phyloP scores from a whole-genome alignment of 1,139 yeast species.

The Suhomyces wounanorum region DNA sequence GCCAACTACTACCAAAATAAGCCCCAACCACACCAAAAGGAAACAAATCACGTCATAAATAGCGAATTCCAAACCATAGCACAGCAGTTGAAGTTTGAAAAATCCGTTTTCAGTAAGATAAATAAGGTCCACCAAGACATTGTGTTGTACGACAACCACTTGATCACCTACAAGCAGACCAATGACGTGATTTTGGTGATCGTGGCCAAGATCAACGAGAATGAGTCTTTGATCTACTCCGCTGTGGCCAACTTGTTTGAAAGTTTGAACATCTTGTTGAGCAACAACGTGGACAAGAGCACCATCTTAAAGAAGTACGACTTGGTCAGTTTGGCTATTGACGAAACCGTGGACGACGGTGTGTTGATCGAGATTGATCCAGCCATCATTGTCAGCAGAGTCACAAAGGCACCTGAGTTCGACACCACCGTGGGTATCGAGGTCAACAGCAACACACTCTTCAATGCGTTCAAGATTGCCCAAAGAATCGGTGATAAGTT shows the following conservation, averaged over 20 bases:
- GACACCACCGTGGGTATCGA: slow-evolving; percentile 55
- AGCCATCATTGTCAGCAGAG: slow-evolving; percentile 82
- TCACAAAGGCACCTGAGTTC: slow-evolving; percentile 69
- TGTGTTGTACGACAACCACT: slow-evolving; percentile 72
- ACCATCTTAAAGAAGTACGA: slow-evolving; percentile 84
- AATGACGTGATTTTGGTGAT: slow-evolving; percentile 74
- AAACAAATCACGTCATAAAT: slow-evolving; percentile 11
- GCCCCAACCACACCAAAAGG: slow-evolving; percentile 15
- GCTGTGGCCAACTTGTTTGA: slow-evolving; percentile 79
- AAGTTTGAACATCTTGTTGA: slow-evolving; percentile 74
- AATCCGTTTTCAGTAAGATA: slow-evolving; percentile 69
- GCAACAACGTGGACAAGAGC: slow-evolving; percentile 75
- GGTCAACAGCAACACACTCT: slow-evolving; percentile 80
- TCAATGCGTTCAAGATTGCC: slow-evolving; percentile 89
- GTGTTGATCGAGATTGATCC: slow-evolving; percentile 89
- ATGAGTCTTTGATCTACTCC: slow-evolving; percentile 79
- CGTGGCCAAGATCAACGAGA: slow-evolving; percentile 76
- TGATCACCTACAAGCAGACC: slow-evolving; percentile 82
- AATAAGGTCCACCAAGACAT: slow-evolving; percentile 81
- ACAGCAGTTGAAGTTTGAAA: slow-evolving; percentile 78
- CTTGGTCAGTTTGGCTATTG: slow-evolving; percentile 80
- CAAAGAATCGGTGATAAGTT: slow-evolving; percentile 84
- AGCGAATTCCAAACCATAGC: slow-evolving; percentile 39
- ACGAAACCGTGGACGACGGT: slow-evolving; percentile 92
- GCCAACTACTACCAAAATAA: slow-evolving; percentile 77